These are phyloP conservation scores for Albophoma yamanashiensis DNA, from an alignment of 2,329 filamentous ascomycete genomes.

Conservation along the genomic window DNA sequence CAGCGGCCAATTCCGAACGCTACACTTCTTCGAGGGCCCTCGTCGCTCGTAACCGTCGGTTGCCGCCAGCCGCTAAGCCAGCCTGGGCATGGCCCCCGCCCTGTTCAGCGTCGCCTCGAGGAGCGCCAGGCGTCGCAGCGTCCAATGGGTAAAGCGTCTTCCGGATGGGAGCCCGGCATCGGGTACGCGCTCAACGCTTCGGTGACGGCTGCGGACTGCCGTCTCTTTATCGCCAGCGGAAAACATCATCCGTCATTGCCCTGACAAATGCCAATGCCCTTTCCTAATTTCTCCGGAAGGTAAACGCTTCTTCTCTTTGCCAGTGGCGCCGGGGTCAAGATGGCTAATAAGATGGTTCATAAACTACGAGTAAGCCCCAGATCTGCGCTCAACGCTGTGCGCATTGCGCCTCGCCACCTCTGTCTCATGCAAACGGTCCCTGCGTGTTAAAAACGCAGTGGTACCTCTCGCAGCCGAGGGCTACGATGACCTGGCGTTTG, in stretches of 20 bases:
- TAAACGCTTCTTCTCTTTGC: too few species aligned
- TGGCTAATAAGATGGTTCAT: not conserved
- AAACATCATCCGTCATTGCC: not conserved
- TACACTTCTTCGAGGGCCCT: not conserved
- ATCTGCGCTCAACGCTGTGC: too few species aligned
- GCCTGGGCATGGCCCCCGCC: not conserved
- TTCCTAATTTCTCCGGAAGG: not conserved
- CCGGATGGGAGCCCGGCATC: not conserved
- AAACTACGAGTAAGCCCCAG: too few species aligned
- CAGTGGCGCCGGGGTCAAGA: not conserved
- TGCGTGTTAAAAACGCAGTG: too few species aligned
- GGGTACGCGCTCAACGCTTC: too few species aligned
- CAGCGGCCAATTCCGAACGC: not conserved
- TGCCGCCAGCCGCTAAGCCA: not conserved
- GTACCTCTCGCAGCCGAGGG: too few species aligned
- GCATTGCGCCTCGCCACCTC: too few species aligned
- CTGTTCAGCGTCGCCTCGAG: too few species aligned
- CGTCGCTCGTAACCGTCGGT: not conserved
- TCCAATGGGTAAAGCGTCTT: not conserved
- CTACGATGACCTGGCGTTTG: not conserved
- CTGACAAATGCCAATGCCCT: not conserved
- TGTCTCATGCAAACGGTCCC: too few species aligned
- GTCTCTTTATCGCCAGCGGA: not conserved
- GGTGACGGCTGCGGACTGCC: not conserved
- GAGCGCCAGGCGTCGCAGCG: not conserved